Conservation (phyloP, 2,329 filamentous ascomycete genomes). For the Colletotrichum godetiae region DNA sequence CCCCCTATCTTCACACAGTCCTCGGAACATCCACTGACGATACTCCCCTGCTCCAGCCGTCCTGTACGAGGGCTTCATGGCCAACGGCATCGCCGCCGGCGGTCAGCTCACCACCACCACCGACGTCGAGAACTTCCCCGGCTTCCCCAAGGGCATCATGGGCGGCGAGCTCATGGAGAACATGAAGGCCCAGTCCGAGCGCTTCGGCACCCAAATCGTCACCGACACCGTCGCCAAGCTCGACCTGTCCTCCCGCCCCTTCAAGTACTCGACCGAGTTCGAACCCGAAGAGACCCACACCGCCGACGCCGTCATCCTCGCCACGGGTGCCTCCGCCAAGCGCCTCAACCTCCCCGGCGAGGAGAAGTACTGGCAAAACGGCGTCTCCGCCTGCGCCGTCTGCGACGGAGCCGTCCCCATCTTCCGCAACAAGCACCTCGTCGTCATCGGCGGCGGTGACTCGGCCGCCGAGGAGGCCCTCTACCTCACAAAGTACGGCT, state of each 20-base stretch:
- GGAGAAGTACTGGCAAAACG: slow-evolving; percentile 97
- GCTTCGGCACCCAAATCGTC: slow-evolving; percentile 93
- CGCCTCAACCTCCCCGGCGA: slow-evolving; percentile 87
- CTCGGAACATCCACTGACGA: not conserved
- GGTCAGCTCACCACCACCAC: slow-evolving; percentile 98
- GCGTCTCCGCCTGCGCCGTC: slow-evolving; percentile 95
- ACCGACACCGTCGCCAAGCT: slow-evolving; percentile 92
- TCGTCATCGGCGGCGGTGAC: slow-evolving; percentile 96
- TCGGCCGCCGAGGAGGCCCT: slow-evolving; percentile 97
- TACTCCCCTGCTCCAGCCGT: slow-evolving; percentile 66
- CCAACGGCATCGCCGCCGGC: slow-evolving; percentile 94
- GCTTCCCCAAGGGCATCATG: slow-evolving; percentile 90
- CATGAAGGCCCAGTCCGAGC: slow-evolving; percentile 91
- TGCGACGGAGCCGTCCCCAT: slow-evolving; percentile 98
- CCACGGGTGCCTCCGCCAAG: slow-evolving; percentile 92
- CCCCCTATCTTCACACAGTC: not conserved
- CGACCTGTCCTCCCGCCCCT: slow-evolving; percentile 85
- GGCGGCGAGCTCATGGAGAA: slow-evolving; percentile 92
- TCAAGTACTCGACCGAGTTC: slow-evolving; percentile 95
- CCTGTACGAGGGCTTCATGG: slow-evolving; percentile 97
- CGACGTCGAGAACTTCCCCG: slow-evolving; percentile 98
- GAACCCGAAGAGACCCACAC: slow-evolving; percentile 85
- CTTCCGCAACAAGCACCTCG: slow-evolving; percentile 94
- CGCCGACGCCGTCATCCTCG: slow-evolving; percentile 91
- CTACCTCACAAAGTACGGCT: slow-evolving; percentile 97